Percentiles rank a stretch among this genome's conserved stretches.
phyloP scores from a whole-genome alignment of 208 protist species.

The Trypanosoma vivax region DNA sequence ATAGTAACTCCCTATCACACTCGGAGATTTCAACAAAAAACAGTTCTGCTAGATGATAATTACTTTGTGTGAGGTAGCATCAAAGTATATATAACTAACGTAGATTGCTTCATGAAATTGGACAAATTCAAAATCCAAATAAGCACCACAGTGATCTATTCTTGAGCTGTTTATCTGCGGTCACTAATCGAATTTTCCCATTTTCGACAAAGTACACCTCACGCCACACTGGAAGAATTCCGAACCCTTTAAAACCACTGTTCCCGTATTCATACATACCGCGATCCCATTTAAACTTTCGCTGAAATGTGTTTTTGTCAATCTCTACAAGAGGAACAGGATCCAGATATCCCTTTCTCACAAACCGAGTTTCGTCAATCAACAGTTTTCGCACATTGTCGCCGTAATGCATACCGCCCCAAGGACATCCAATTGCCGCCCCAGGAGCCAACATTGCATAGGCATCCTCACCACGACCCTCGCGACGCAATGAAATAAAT shows the following conservation, averaged over 20 bases:
- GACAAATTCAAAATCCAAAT: conserved; percentile 28
- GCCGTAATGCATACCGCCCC: conserved; percentile 83
- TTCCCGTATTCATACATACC: conserved; percentile 81
- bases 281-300: conserved; percentile 80
- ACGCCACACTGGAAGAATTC: conserved; percentile 57
- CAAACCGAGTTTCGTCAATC: conserved; percentile 62
- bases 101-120: conserved; percentile 2
- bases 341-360: conserved; percentile 73
- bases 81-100: background rate
- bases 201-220: conserved; percentile 84
- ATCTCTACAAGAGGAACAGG: conserved; percentile 76
- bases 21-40: no score
- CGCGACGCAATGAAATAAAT: conserved; percentile 65
- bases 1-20: no score
- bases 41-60: no score
- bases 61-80: no score
- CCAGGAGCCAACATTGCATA: conserved; percentile 69
- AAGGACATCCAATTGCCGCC: conserved; percentile 76
- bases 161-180: conserved; percentile 53
- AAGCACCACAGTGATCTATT: conserved; percentile 39
- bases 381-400: conserved; percentile 57
- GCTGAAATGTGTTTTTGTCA: conserved; percentile 77
- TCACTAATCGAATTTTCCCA: conserved; percentile 69
- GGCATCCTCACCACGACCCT: conserved; percentile 72
- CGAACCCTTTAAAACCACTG: conserved; percentile 35